Conservation (phyloP, 768 basidiomycete species). For the Lactarius tabidus region DNA sequence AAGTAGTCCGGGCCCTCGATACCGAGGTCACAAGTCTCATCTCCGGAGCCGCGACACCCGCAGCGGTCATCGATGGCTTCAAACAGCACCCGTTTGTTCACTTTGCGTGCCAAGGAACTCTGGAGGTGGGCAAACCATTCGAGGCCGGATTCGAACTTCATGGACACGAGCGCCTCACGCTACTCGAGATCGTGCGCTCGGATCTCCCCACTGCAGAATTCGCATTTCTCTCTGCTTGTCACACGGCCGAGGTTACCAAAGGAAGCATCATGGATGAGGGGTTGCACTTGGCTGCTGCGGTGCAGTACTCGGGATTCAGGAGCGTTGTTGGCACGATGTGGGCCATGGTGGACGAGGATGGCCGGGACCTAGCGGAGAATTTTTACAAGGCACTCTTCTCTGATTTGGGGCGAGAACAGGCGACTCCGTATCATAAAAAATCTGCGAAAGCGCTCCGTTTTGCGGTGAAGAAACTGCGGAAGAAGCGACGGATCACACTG, state of each 20-base stretch:
- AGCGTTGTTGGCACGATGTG: no score
- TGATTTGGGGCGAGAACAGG: neutral
- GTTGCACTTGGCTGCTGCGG: no score
- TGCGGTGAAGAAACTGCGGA: no score
- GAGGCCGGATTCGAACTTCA: neutral
- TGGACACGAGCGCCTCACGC: neutral
- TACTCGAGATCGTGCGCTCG: no score
- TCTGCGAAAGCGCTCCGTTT: no score
- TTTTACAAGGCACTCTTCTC: neutral
- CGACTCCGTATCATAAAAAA: neutral
- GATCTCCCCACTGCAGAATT: neutral
- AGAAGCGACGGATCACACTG: no score
- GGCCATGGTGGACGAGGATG: no score
- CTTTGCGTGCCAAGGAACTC: neutral
- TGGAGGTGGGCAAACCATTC: neutral
- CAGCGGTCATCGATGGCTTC: neutral
- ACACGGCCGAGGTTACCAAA: neutral
- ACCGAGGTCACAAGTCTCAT: no score
- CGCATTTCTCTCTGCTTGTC: neutral
- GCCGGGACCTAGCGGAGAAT: neutral
- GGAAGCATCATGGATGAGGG: neutral
- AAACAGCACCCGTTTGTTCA: neutral
- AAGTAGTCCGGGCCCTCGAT: no score
- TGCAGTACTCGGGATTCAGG: no score
- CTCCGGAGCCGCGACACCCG: neutral